Evolutionary conservation across 1,139 yeast genomes (phyloP).

Genomic region (Suhomyces bolitotheri): DNA sequence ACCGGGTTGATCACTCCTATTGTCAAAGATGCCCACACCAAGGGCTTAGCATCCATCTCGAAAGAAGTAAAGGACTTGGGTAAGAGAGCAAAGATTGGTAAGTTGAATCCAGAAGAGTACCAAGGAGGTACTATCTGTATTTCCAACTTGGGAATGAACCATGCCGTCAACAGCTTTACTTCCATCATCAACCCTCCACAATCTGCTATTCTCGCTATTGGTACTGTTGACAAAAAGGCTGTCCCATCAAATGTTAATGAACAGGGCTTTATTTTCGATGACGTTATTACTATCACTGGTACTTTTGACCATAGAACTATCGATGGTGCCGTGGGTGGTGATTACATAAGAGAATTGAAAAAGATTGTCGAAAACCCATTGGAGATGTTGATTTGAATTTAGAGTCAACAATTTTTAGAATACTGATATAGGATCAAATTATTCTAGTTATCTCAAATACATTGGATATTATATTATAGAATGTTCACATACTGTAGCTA

Average conservation of each 20-base stretch:
- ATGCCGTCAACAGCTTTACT: constrained; percentile 87
- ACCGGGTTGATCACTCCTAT: constrained; percentile 97
- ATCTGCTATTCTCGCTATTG: constrained; percentile 88
- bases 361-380: constrained; percentile 92
- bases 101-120: constrained; percentile 92
- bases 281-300: constrained; percentile 88
- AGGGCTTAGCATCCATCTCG: constrained; percentile 84
- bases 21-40: constrained; percentile 79
- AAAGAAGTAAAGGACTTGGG: constrained; percentile 87
- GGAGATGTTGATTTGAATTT: constrained; percentile 72
- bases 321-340: constrained; percentile 98
- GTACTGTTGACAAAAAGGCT: constrained; percentile 90
- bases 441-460: too few relatives aligned
- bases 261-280: constrained; percentile 89
- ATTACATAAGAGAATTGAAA: constrained; percentile 91
- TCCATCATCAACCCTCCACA: constrained; percentile 99
- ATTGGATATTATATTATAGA: too few relatives aligned
- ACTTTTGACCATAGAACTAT: constrained; percentile 97
- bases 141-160: constrained; percentile 98
- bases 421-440: not conserved
- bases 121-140: constrained; percentile 99
- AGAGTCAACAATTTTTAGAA: constrained; percentile 7
- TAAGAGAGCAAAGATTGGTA: constrained; percentile 92
- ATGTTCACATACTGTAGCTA: too few relatives aligned
- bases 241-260: constrained; percentile 90